phyloP scores from a whole-genome alignment of 768 basidiomycete species.

The Mycena alexandri region DNA sequence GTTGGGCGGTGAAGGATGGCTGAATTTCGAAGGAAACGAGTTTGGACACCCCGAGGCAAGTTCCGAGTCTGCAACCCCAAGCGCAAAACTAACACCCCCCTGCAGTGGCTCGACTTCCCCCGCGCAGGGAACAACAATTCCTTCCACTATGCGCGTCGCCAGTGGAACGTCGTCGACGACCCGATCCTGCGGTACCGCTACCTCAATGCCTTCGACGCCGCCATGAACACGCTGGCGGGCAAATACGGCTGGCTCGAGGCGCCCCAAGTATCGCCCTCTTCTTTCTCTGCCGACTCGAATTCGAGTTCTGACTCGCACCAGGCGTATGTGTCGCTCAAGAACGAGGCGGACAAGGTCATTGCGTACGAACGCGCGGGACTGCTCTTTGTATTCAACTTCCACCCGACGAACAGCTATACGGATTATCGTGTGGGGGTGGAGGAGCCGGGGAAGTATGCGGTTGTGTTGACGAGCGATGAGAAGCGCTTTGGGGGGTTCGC shows the following conservation, averaged over 20 bases:
- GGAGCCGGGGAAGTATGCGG: constrained; percentile 83
- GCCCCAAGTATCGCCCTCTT: constrained; percentile 69
- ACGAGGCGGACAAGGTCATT: constrained; percentile 93
- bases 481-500: constrained; percentile 91
- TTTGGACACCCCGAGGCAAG: constrained; percentile 96
- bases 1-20: constrained; percentile 96
- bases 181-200: constrained; percentile 89
- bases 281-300: constrained; percentile 15
- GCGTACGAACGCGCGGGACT: constrained; percentile 95
- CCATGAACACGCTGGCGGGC: constrained; percentile 90
- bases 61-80: constrained; percentile 10
- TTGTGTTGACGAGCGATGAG: constrained; percentile 89
- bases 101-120: constrained; percentile 99
- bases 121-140: constrained; percentile 95
- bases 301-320: constrained; percentile 47
- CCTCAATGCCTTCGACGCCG: constrained; percentile 92
- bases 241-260: constrained; percentile 87
- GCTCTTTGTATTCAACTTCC: constrained; percentile 98
- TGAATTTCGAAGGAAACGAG: constrained; percentile 98
- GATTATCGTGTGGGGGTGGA: constrained; percentile 96
- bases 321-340: constrained; percentile 95
- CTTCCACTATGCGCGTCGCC: constrained; percentile 96
- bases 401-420: constrained; percentile 89
- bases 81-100: constrained; percentile 18
- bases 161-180: constrained; percentile 97